These are phyloP conservation scores for Theileria equi DNA, from an alignment of 169 alveolate genomes.

Conservation along the genomic window DNA sequence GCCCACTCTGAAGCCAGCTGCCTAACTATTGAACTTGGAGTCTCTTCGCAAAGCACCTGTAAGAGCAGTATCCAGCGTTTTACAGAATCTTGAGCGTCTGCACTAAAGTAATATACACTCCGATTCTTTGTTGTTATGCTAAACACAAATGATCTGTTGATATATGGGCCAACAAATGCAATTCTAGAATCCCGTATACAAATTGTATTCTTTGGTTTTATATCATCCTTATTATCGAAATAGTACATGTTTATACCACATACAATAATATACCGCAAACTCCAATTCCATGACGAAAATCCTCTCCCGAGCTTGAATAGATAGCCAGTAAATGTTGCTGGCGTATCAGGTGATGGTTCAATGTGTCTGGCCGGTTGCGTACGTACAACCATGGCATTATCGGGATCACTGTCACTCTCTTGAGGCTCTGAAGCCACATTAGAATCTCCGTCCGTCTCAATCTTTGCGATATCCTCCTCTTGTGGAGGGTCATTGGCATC, in stretches of 20 bases:
- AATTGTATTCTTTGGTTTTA: slow-evolving; percentile 50
- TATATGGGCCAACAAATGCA: slow-evolving; percentile 69
- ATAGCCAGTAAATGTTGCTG: slow-evolving; percentile 56
- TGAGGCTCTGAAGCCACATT: too few relatives aligned
- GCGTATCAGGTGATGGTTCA: neutral
- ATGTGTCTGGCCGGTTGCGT: neutral
- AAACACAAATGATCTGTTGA: slow-evolving; percentile 60
- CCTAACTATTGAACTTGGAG: slow-evolving; percentile 34
- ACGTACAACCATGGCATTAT: neutral
- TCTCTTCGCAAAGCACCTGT: slow-evolving; percentile 51
- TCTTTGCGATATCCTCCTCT: neutral
- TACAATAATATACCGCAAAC: slow-evolving; percentile 47
- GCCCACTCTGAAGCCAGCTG: slow-evolving; percentile 40
- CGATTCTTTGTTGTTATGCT: slow-evolving; percentile 33
- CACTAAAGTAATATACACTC: slow-evolving; percentile 46
- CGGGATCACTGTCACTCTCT: neutral
- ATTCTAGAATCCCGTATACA: slow-evolving; percentile 42
- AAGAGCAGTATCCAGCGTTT: slow-evolving; percentile 66
- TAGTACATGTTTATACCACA: slow-evolving; percentile 42
- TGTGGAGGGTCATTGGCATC: neutral
- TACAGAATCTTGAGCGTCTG: slow-evolving; percentile 44
- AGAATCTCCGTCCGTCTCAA: too few relatives aligned
- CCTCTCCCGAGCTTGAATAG: slow-evolving; percentile 59
- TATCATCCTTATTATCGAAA: slow-evolving; percentile 42
- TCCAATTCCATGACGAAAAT: slow-evolving; percentile 46